Evolutionary conservation across 148 eudicot genomes (phyloP).

Genomic region (Oxyria digyna): DNA sequence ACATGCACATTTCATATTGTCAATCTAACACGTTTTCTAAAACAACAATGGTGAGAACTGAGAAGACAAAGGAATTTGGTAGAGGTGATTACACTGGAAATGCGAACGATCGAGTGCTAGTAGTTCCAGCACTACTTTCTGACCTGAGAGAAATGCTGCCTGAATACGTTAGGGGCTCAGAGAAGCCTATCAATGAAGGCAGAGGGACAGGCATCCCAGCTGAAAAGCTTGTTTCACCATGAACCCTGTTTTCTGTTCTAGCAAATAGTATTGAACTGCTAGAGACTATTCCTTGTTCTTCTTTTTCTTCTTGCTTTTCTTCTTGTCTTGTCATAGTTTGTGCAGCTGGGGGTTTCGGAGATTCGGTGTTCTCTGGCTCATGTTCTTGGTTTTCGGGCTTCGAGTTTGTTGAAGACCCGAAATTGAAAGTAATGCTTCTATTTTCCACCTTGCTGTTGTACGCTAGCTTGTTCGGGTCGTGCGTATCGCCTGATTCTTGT

Average conservation of each 20-base stretch:
- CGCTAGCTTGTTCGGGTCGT: constrained; percentile 11
- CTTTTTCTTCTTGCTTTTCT: constrained; percentile 1
- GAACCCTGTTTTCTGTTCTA: constrained; percentile 23
- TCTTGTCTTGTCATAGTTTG: constrained; percentile 26
- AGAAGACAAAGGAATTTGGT: not conserved
- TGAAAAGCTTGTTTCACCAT: constrained; percentile 72
- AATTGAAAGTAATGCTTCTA: constrained; percentile 44
- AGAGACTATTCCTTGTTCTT: not conserved
- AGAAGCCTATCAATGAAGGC: constrained; percentile 33
- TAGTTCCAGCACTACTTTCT: constrained; percentile 61
- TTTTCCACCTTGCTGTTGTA: constrained; percentile 45
- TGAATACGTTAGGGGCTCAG: constrained; percentile 34
- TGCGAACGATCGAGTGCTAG: constrained; percentile 84
- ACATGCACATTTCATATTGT: not conserved
- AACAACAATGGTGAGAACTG: not conserved
- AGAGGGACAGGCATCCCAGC: constrained; percentile 21
- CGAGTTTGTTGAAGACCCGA: not conserved
- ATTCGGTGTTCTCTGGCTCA: constrained; percentile 10
- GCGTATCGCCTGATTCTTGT: not conserved
- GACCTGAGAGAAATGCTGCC: constrained; percentile 81
- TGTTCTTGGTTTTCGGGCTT: constrained; percentile 15
- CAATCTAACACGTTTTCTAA: not conserved
- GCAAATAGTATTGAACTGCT: constrained; percentile 7
- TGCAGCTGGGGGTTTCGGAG: constrained; percentile 19
- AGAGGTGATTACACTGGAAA: constrained; percentile 68